phyloP scores from a whole-genome alignment of 345 rosid species.

The Citrus mangshanensis region DNA sequence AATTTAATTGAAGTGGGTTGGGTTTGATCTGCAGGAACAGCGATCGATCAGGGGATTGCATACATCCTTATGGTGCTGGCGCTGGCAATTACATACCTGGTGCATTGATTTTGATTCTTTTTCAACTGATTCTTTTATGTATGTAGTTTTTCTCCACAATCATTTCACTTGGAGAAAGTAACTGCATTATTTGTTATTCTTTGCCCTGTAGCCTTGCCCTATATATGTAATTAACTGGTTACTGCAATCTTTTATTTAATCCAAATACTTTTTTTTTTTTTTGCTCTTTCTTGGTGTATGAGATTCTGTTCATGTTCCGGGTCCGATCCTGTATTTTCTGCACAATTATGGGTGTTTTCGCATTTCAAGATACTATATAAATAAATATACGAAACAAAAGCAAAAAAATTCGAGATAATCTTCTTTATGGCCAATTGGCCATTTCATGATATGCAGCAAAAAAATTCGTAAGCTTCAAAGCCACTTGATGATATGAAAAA shows the following conservation, averaged over 20 bases:
- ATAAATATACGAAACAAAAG: too few species aligned
- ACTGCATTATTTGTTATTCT: too few species aligned
- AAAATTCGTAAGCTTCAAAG: background rate
- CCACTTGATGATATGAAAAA: too few species aligned
- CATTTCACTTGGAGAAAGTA: background rate
- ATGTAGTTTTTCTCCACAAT: background rate
- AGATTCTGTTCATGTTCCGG: background rate
- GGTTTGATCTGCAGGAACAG: slow-evolving; percentile 16
- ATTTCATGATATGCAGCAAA: background rate
- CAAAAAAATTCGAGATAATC: background rate
- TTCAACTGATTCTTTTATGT: slow-evolving; percentile 8
- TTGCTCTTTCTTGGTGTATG: background rate
- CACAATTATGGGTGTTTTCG: background rate
- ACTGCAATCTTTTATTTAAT: too few species aligned
- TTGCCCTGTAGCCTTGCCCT: too few species aligned
- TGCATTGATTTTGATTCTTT: slow-evolving; percentile 23
- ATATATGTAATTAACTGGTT: too few species aligned
- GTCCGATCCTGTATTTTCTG: background rate
- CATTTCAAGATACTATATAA: background rate
- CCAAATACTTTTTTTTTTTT: too few species aligned
- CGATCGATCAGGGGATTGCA: slow-evolving; percentile 49
- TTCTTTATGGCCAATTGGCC: background rate
- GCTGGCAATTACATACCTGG: slow-evolving; percentile 34
- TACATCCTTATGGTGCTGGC: slow-evolving; percentile 32
- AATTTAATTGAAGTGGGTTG: too few species aligned